Base-by-base conservation (phyloP, 2,329 filamentous ascomycete species). In the Pseudogymnoascus pannorum region DNA sequence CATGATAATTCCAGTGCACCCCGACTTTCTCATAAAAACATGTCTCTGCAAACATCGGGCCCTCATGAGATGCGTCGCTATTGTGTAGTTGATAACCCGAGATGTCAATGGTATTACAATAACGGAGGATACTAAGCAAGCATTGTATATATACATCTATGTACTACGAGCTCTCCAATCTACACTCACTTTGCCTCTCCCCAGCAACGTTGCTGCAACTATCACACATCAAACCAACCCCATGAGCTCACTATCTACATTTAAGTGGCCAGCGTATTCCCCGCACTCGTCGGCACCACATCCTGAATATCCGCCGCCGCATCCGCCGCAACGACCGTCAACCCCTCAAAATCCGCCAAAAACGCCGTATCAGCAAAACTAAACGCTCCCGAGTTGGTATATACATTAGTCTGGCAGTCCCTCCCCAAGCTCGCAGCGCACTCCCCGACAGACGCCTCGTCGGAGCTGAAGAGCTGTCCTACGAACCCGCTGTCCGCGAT, bases 261-360 rank as follows among this genome's bases (percentile, higher is more conserved):
- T 16, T 29, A 51, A 51, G 44, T 51, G 0, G 44, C 16, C n/a
- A 51, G 4, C 9, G 44, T 51, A 20, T 72, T 57, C 64, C 71
- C 71, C 3, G 71, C 70, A 48, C 72, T 70, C 14, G 66, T 64
- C 16, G 65, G 62, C 14, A 72, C 71, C 8, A 64, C 68, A 1
- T 68, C 64, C 16, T 64, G 58, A 20, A 73, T 71, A 22, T 65
- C 48, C 20, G 62, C 64, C 4, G 66, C 67, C 2, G 67, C 57
- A 20, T 66, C 63, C 14, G 71, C 64, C 9, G 61, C 63, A 26
- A 68, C 40, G 9, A 68, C 61, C 11, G 64, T 65, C 54, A 70
- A 66, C 2, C 67, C 68, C 6, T 63, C 62, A 7, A 71, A 68
- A 62, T 65, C 70, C 38, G 62, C 64, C 26, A 68, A 65, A 9